phyloP scores from a whole-genome alignment of 2,329 filamentous ascomycete species.

The Dactylonectria estremocensis region DNA sequence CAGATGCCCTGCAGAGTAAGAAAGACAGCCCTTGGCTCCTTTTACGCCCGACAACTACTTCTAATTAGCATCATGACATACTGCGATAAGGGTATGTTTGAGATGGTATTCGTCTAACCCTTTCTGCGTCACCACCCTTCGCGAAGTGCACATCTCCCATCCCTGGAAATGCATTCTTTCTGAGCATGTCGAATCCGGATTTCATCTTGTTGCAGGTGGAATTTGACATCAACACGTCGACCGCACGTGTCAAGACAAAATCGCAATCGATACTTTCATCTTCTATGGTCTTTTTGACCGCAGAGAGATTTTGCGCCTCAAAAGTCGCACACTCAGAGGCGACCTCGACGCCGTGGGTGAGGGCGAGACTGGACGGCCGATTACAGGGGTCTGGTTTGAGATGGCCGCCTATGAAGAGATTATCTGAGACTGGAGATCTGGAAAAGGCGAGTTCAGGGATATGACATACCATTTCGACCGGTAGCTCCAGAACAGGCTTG shows the following conservation, averaged over 20 bases:
- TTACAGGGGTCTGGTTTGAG: conserved; percentile 41
- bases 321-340: conserved; percentile 43
- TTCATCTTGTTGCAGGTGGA: conserved; percentile 46
- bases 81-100: background rate
- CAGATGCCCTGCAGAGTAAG: conserved; percentile 49
- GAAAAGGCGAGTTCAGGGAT: background rate
- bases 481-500: conserved; percentile 56
- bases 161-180: conserved; percentile 3
- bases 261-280: conserved; percentile 60
- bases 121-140: conserved; percentile 45
- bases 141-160: conserved; percentile 23
- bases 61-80: background rate
- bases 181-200: conserved; percentile 51
- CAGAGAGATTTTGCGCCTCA: conserved; percentile 34
- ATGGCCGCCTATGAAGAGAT: conserved; percentile 32
- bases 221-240: conserved; percentile 55
- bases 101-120: conserved; percentile 24
- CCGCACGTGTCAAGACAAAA: conserved; percentile 58
- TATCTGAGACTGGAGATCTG: background rate
- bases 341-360: conserved; percentile 34
- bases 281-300: conserved; percentile 55
- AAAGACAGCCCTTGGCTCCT: conserved; percentile 53
- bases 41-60: conserved; percentile 53
- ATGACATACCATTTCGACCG: conserved; percentile 52
- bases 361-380: conserved; percentile 2